Evolutionary conservation across 1,139 yeast species (phyloP).

Genomic region (Kluyveromyces sp.): DNA sequence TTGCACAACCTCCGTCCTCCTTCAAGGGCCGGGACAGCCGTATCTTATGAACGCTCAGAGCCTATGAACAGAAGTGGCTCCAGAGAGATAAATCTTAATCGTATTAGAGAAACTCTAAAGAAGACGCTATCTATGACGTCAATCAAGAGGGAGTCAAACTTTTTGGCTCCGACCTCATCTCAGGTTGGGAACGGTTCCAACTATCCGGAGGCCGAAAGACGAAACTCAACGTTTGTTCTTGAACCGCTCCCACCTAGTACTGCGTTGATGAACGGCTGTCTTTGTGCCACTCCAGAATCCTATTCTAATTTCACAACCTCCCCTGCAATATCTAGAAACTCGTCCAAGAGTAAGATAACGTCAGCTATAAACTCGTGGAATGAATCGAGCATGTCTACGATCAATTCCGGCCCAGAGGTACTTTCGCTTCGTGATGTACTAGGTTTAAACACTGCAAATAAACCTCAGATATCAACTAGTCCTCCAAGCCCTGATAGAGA

Average conservation of each 20-base stretch:
- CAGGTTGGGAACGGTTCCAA: not conserved
- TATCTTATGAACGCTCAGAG: conserved; percentile 6
- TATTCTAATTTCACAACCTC: conserved; percentile 25
- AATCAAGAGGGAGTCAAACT: conserved; percentile 2
- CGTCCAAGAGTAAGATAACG: conserved; percentile 14
- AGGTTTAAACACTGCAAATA: not conserved
- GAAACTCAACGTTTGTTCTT: conserved; percentile 28
- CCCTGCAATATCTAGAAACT: conserved; percentile 21
- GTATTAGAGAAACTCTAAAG: conserved; percentile 23
- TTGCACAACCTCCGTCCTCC: conserved; percentile 24
- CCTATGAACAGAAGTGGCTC: conserved; percentile 6
- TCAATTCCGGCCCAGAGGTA: conserved; percentile 2
- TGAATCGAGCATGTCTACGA: conserved; percentile 1
- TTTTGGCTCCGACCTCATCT: not conserved
- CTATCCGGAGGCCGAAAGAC: conserved; percentile 9
- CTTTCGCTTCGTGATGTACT: not conserved
- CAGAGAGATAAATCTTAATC: conserved; percentile 17
- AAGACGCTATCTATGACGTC: conserved; percentile 29
- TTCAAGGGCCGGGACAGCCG: conserved; percentile 16
- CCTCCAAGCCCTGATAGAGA: not conserved
- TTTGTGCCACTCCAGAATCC: conserved; percentile 28
- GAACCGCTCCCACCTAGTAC: conserved; percentile 29
- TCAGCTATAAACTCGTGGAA: conserved; percentile 1
- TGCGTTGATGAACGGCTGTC: conserved; percentile 31
- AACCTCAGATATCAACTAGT: not conserved